Percentiles rank a stretch among this genome's conserved stretches.
Evolutionary conservation across 495 filamentous ascomycete species (phyloP).

Genomic region (Aspergillus indologenus): DNA sequence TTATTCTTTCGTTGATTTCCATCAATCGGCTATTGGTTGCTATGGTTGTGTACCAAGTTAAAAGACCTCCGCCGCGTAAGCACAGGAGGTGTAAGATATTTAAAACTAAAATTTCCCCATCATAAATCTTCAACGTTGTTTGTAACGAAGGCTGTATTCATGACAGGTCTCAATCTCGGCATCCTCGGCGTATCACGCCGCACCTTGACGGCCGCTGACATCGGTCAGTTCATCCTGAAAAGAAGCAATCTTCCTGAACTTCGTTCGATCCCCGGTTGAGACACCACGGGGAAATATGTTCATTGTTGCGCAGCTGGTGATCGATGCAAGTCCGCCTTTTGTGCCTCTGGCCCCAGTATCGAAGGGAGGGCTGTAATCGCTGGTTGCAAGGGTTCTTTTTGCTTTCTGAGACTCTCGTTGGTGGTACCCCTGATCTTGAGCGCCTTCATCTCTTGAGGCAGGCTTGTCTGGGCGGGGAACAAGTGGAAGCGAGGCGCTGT

Average conservation of each 20-base stretch:
- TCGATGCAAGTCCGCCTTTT: neutral
- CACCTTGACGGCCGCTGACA: too few relatives aligned
- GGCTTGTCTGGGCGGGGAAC: constrained; percentile 28
- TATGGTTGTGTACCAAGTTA: neutral
- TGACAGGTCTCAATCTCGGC: neutral
- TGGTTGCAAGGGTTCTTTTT: constrained; percentile 23
- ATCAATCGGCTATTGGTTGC: neutral
- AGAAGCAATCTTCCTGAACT: too few relatives aligned
- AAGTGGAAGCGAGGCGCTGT: constrained; percentile 36
- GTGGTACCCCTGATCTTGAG: constrained; percentile 7
- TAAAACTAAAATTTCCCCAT: neutral
- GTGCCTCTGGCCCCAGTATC: constrained; percentile 26
- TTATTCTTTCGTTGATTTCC: neutral
- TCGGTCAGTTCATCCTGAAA: too few relatives aligned
- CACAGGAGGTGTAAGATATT: too few relatives aligned
- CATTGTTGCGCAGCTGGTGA: neutral
- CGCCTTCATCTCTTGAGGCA: constrained; percentile 23
- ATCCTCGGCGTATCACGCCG: neutral
- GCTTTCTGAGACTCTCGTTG: constrained; percentile 4
- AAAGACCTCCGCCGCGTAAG: neutral
- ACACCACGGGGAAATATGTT: neutral
- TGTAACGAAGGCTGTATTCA: neutral
- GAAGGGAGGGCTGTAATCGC: constrained; percentile 41
- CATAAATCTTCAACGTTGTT: neutral
- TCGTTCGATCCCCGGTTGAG: neutral